These are phyloP conservation scores for Penicillium polonicum DNA, from an alignment of 2,329 filamentous ascomycete species.

Conservation along the genomic window DNA sequence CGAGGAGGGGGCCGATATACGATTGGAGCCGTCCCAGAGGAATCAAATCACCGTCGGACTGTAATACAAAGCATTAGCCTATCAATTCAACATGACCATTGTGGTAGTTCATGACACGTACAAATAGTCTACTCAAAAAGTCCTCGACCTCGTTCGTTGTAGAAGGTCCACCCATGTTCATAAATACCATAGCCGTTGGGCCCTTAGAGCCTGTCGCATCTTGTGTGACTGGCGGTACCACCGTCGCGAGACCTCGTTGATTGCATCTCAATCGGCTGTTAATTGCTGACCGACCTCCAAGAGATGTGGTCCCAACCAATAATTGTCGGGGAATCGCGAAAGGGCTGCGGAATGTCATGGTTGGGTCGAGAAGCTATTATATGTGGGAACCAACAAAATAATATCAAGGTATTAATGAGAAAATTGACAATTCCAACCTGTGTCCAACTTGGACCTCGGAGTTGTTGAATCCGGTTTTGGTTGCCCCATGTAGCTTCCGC, in stretches of 20 bases:
- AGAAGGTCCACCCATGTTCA: slow-evolving; percentile 97
- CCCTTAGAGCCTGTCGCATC: slow-evolving; percentile 69
- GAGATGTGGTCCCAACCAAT: slow-evolving; percentile 20
- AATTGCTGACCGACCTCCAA: slow-evolving; percentile 22
- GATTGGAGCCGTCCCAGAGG: slow-evolving; percentile 88
- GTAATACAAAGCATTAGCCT: slow-evolving; percentile 8
- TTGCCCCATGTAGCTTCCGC: neutral
- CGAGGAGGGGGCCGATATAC: slow-evolving; percentile 86
- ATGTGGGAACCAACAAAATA: neutral
- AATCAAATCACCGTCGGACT: slow-evolving; percentile 92
- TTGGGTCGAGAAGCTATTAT: neutral
- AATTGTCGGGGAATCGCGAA: slow-evolving; percentile 33
- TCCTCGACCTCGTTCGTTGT: slow-evolving; percentile 83
- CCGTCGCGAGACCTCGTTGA: slow-evolving; percentile 54
- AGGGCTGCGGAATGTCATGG: slow-evolving; percentile 45
- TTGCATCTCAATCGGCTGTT: slow-evolving; percentile 24
- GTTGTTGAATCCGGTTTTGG: neutral
- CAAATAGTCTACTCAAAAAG: slow-evolving; percentile 89
- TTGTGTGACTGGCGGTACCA: slow-evolving; percentile 76
- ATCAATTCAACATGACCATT: neutral
- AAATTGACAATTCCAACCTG: neutral
- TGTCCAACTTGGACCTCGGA: slow-evolving; percentile 4
- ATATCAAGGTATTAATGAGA: neutral
- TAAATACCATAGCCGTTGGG: slow-evolving; percentile 95
- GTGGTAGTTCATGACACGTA: slow-evolving; percentile 48